These are phyloP conservation scores for Neurospora sublineolata DNA, from an alignment of 495 filamentous ascomycete species.

Conservation along the genomic window DNA sequence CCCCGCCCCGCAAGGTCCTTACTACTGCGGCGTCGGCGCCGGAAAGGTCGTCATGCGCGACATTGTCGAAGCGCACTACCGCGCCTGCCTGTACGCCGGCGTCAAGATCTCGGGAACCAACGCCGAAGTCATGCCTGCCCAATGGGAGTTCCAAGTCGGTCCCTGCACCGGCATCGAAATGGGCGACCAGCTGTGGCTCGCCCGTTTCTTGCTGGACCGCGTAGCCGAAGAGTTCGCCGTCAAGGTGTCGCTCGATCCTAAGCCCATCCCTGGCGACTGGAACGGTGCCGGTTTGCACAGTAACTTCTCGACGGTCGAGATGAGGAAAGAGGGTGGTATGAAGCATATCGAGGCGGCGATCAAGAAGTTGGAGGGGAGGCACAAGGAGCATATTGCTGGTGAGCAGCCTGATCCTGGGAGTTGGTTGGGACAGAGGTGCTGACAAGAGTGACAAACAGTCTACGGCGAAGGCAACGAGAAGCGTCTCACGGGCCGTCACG, in stretches of 20 bases:
- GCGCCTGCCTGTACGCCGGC: slow-evolving; percentile 77
- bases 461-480: slow-evolving; percentile 81
- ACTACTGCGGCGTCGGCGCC: slow-evolving; percentile 94
- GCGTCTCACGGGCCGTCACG: slow-evolving; percentile 82
- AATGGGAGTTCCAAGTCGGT: slow-evolving; percentile 96
- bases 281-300: slow-evolving; percentile 92
- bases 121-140: slow-evolving; percentile 77
- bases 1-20: slow-evolving; percentile 81
- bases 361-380: slow-evolving; percentile 55
- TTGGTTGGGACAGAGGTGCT: no score
- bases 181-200: slow-evolving; percentile 91
- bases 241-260: slow-evolving; percentile 84
- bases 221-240: slow-evolving; percentile 89
- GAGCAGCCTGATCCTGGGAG: not conserved
- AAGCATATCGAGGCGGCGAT: slow-evolving; percentile 62
- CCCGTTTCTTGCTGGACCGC: slow-evolving; percentile 84
- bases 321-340: slow-evolving; percentile 79
- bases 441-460: slow-evolving; percentile 19
- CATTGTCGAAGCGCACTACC: slow-evolving; percentile 93
- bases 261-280: slow-evolving; percentile 94
- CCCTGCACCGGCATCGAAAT: slow-evolving; percentile 79
- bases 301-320: slow-evolving; percentile 70
- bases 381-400: slow-evolving; percentile 77
- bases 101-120: slow-evolving; percentile 92
- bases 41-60: slow-evolving; percentile 93